Percentiles rank a stretch among this genome's conserved stretches.
Evolutionary conservation across 371 early-diverging fungal species (phyloP).

Genomic region (Smittium culicis): DNA sequence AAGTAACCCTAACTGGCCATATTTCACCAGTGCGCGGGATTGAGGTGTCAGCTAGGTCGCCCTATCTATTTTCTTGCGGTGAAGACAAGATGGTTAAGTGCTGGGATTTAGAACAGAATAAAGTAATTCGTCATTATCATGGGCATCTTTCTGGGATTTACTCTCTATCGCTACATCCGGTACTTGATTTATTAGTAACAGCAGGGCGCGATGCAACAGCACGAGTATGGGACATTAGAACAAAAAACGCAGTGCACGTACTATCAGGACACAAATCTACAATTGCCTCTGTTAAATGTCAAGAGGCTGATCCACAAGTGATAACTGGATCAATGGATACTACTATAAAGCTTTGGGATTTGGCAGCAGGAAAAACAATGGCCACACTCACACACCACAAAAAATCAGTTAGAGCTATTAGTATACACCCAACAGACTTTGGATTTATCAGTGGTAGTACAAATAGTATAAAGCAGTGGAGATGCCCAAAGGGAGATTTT

Average conservation of each 20-base stretch:
- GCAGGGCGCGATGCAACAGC: conserved; percentile 90
- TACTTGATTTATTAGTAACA: conserved; percentile 82
- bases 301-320: conserved; percentile 91
- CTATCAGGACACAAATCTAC: conserved; percentile 79
- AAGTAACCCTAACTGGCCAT: conserved; percentile 90
- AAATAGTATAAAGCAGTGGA: conserved; percentile 92
- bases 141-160: conserved; percentile 93
- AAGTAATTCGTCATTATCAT: conserved; percentile 95
- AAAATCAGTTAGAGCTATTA: conserved; percentile 84
- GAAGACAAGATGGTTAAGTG: conserved; percentile 97
- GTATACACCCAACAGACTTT: conserved; percentile 82
- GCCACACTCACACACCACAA: conserved; percentile 92
- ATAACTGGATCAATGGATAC: conserved; percentile 86
- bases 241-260: conserved; percentile 81
- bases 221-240: conserved; percentile 96
- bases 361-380: conserved; percentile 91
- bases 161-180: conserved; percentile 78
- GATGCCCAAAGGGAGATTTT: conserved; percentile 85
- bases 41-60: conserved; percentile 83
- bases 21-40: conserved; percentile 89
- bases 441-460: conserved; percentile 85
- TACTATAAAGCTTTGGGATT: conserved; percentile 88
- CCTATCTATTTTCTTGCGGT: conserved; percentile 88
- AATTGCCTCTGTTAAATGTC: conserved; percentile 71
- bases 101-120: conserved; percentile 96